Evolutionary conservation across 768 basidiomycete genomes (phyloP).

Genomic region (Tremella fuciformis): DNA sequence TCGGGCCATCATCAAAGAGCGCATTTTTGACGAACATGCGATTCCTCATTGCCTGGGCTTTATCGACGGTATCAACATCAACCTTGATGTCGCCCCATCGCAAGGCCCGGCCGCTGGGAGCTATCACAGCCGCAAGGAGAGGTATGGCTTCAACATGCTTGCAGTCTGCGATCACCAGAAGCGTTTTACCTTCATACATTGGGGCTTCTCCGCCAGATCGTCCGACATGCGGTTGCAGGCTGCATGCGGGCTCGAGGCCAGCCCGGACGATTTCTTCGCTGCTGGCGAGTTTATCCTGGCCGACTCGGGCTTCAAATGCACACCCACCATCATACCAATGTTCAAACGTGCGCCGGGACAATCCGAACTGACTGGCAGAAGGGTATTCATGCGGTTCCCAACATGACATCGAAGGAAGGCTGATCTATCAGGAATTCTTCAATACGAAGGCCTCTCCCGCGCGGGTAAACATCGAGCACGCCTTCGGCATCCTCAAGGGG

Average conservation of each 20-base stretch:
- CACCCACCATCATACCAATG: slow-evolving; percentile 2
- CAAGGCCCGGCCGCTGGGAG: background rate
- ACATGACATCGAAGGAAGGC: background rate
- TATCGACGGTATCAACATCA: slow-evolving; percentile 8
- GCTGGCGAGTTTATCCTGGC: slow-evolving; percentile 1
- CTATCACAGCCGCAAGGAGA: slow-evolving; percentile 4
- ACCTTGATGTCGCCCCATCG: slow-evolving; percentile 4
- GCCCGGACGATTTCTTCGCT: background rate
- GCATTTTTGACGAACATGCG: background rate
- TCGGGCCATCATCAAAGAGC: background rate
- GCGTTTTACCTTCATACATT: slow-evolving; percentile 6
- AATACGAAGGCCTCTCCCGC: background rate
- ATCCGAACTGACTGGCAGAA: background rate
- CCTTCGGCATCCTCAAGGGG: slow-evolving; percentile 7
- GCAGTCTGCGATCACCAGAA: slow-evolving; percentile 3
- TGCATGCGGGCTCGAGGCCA: background rate
- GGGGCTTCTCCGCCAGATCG: slow-evolving; percentile 2
- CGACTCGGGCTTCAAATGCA: slow-evolving; percentile 3
- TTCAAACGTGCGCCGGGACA: background rate
- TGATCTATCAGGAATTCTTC: background rate
- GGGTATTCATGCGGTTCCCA: background rate
- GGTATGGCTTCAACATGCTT: slow-evolving; percentile 1
- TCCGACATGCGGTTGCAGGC: slow-evolving; percentile 4
- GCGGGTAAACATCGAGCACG: slow-evolving; percentile 2
- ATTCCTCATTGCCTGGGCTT: slow-evolving; percentile 7